Conservation (phyloP, 208 protist species). For the Trypanosoma boissoni region DNA sequence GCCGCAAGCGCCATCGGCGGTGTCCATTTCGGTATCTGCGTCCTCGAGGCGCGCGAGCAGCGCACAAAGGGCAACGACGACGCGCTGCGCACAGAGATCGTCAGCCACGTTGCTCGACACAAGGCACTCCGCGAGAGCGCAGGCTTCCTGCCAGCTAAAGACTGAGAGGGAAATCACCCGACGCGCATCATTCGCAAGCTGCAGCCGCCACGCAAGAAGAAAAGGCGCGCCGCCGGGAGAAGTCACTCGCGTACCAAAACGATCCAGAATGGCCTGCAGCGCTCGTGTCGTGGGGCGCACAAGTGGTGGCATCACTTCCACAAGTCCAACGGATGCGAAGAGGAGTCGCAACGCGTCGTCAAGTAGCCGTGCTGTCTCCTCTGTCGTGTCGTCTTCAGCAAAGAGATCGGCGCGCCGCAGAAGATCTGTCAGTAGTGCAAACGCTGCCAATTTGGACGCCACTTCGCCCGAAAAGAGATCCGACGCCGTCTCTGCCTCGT, state of each 20-base stretch:
- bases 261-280: slow-evolving; percentile 29
- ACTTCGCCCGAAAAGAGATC: not conserved
- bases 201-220: slow-evolving; percentile 48
- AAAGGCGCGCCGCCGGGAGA: slow-evolving; percentile 16
- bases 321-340: slow-evolving; percentile 45
- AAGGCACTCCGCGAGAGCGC: slow-evolving; percentile 48
- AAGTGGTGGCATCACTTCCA: slow-evolving; percentile 58
- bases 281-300: slow-evolving; percentile 41
- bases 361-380: not conserved
- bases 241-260: not conserved
- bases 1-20: not conserved
- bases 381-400: not conserved
- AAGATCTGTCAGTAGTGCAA: not conserved
- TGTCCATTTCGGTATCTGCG: slow-evolving; percentile 31
- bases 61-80: slow-evolving; percentile 43
- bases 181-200: slow-evolving; percentile 48
- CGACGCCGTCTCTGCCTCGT: not conserved
- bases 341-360: slow-evolving; percentile 29
- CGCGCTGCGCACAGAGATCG: slow-evolving; percentile 40
- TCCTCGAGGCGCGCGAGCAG: slow-evolving; percentile 53
- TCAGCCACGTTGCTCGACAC: slow-evolving; percentile 52
- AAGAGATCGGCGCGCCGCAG: not conserved
- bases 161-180: slow-evolving; percentile 54
- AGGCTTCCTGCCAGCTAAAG: slow-evolving; percentile 35
- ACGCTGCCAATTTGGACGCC: not conserved